These are phyloP conservation scores for Neofusicoccum umdonicola DNA, from an alignment of 2,329 filamentous ascomycete species.

Conservation along the genomic window DNA sequence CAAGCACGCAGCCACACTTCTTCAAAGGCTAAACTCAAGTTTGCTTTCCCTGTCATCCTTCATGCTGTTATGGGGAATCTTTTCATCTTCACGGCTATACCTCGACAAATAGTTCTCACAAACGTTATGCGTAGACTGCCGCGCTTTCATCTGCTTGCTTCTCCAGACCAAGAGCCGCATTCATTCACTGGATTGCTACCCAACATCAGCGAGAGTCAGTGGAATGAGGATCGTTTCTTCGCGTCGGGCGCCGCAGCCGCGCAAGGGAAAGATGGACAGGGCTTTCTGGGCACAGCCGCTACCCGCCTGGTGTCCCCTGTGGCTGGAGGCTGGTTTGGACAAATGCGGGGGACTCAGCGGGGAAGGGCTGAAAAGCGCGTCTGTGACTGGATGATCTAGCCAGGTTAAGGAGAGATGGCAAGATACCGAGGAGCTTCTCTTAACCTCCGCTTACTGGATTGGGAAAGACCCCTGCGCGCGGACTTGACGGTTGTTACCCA, in stretches of 20 bases:
- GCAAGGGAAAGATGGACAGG: background rate
- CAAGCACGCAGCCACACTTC: background rate
- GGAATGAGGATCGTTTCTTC: background rate
- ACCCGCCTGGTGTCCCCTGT: background rate
- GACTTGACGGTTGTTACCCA: background rate
- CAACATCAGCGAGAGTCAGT: too few relatives aligned
- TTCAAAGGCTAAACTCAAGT: background rate
- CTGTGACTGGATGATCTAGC: background rate
- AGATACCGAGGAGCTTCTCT: background rate
- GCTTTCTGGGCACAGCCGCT: background rate
- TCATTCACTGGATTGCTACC: too few relatives aligned
- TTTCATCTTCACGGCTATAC: background rate
- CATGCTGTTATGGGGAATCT: too few relatives aligned
- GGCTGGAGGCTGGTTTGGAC: background rate
- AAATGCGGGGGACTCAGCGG: background rate
- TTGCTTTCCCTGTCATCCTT: background rate
- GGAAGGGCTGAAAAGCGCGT: background rate
- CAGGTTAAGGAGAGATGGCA: background rate
- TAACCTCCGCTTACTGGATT: background rate
- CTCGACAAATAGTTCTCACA: background rate
- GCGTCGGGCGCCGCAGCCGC: background rate
- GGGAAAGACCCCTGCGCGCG: background rate
- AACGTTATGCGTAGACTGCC: too few relatives aligned
- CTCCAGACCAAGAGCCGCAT: too few relatives aligned
- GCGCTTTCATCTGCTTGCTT: too few relatives aligned